Evolutionary conservation across 768 basidiomycete genomes (phyloP).

Genomic region (Lentinula aciculospora): DNA sequence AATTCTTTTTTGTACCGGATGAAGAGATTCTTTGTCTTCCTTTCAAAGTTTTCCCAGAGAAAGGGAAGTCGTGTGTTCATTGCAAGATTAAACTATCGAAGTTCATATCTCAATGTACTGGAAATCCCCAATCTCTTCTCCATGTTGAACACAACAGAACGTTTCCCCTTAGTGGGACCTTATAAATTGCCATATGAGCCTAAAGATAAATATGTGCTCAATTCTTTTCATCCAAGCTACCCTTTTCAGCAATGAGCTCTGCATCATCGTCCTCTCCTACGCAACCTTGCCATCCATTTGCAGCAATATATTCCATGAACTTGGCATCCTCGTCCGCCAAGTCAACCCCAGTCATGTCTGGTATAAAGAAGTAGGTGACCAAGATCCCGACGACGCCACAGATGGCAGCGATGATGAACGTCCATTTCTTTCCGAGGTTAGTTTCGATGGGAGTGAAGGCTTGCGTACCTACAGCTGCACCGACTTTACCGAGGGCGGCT

Average conservation of each 20-base stretch:
- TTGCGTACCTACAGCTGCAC: slow-evolving; percentile 69
- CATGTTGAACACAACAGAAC: too few relatives aligned
- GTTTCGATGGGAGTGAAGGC: slow-evolving; percentile 65
- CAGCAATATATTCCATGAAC: slow-evolving; percentile 54
- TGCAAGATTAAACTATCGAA: too few relatives aligned
- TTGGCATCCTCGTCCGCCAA: slow-evolving; percentile 60
- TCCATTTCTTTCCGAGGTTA: slow-evolving; percentile 68
- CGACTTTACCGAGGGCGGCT: slow-evolving; percentile 55
- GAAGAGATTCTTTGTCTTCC: too few relatives aligned
- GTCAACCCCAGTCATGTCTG: slow-evolving; percentile 63
- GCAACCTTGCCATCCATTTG: slow-evolving; percentile 61
- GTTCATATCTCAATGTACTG: too few relatives aligned
- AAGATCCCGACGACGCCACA: slow-evolving; percentile 59
- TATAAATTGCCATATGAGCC: too few relatives aligned
- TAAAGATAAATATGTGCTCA: too few relatives aligned
- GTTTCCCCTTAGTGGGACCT: too few relatives aligned
- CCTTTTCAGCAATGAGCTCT: not conserved
- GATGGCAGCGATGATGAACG: slow-evolving; percentile 65
- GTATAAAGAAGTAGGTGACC: slow-evolving; percentile 63
- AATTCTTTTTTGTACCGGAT: too few relatives aligned
- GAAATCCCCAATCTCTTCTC: too few relatives aligned
- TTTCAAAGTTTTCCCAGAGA: too few relatives aligned
- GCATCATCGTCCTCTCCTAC: slow-evolving; percentile 32
- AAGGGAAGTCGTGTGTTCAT: too few relatives aligned
- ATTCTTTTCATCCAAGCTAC: not conserved